Percentiles rank a stretch among this genome's conserved stretches.
phyloP scores from a whole-genome alignment of 1,139 yeast genomes.

The Zygoascus hellenicus region DNA sequence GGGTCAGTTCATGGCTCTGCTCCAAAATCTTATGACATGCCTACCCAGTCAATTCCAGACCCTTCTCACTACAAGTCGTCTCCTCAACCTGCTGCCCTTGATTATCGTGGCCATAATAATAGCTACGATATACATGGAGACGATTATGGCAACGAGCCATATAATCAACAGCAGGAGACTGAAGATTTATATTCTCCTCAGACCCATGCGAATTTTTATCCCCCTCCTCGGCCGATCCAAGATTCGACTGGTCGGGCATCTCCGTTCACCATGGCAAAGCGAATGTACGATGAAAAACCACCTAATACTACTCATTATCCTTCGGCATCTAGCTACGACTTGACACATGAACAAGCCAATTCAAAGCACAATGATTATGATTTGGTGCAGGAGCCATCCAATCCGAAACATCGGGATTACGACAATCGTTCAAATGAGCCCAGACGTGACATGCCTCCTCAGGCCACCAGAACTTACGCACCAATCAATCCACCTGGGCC shows the following conservation, averaged over 20 bases:
- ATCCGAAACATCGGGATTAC: too few relatives aligned
- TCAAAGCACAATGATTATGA: not conserved
- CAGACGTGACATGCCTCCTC: not conserved
- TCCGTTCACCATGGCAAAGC: conserved; percentile 15
- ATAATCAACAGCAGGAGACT: conserved; percentile 3
- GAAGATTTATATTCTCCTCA: conserved; percentile 9
- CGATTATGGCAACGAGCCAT: conserved; percentile 2
- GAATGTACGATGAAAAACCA: conserved; percentile 8
- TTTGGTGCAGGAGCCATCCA: too few relatives aligned
- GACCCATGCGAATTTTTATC: conserved; percentile 6
- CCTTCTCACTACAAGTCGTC: conserved; percentile 1
- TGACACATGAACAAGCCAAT: not conserved
- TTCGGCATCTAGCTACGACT: conserved; percentile 1
- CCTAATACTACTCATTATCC: conserved; percentile 8
- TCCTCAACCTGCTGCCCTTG: conserved; percentile 1
- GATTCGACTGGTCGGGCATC: conserved; percentile 15
- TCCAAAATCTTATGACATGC: too few relatives aligned
- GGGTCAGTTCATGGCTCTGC: too few relatives aligned
- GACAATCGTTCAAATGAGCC: too few relatives aligned
- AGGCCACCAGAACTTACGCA: conserved; percentile 3
- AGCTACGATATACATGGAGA: conserved; percentile 4
- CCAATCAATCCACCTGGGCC: conserved; percentile 9
- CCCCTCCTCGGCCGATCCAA: conserved; percentile 13
- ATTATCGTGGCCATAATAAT: not conserved
- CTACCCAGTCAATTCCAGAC: not conserved